phyloP scores from a whole-genome alignment of 1,284 basidiomycete genomes.

The Vanrija sp. region DNA sequence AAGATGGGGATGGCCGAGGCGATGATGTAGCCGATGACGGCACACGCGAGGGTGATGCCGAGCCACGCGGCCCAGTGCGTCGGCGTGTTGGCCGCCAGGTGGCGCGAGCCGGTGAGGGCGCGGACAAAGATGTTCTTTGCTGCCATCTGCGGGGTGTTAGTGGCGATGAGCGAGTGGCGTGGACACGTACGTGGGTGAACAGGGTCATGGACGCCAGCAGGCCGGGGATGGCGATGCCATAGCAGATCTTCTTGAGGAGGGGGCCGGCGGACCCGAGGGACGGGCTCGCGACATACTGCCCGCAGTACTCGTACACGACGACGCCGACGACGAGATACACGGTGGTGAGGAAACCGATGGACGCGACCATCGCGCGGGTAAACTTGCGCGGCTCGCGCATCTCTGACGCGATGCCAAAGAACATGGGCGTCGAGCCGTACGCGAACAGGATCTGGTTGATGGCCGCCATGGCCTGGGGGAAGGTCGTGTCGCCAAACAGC shows the following conservation, averaged over 20 bases:
- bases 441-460: background rate
- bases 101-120: conserved; percentile 55
- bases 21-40: conserved; percentile 3
- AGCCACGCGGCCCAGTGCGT: conserved; percentile 59
- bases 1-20: conserved; percentile 14
- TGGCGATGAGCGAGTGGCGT: background rate
- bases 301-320: conserved; percentile 16
- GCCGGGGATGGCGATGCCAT: conserved; percentile 29
- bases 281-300: conserved; percentile 18
- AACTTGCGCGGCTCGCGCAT: background rate
- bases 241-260: conserved; percentile 15
- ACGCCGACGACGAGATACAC: background rate
- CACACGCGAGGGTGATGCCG: conserved; percentile 6
- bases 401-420: background rate
- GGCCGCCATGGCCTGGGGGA: background rate
- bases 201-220: background rate
- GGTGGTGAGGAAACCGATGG: background rate
- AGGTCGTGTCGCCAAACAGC: background rate
- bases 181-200: background rate
- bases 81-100: conserved; percentile 57
- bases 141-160: conserved; percentile 27
- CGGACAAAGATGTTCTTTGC: conserved; percentile 62
- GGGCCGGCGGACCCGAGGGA: conserved; percentile 11
- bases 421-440: background rate
- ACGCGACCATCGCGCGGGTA: background rate